A percentile compares a stretch with the other conserved stretches of the same genome.
phyloP scores from a whole-genome alignment of 495 filamentous ascomycete genomes.

The Aspergillus leporis region DNA sequence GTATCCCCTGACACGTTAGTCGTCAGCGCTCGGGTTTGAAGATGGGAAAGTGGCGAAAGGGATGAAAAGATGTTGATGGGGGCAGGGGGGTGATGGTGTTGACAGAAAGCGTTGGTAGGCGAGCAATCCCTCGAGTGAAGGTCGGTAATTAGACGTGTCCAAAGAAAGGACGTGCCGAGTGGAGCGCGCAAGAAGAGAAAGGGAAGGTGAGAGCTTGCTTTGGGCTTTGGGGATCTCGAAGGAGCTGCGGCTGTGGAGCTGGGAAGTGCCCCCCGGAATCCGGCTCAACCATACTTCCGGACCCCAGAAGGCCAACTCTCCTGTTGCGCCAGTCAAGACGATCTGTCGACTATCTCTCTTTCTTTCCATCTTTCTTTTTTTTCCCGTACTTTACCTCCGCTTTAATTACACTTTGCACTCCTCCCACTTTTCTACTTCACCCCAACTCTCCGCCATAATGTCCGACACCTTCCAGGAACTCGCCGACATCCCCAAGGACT shows the following conservation, averaged over 20 bases:
- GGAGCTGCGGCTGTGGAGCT: slow-evolving; percentile 19
- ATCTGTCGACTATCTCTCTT: slow-evolving; percentile 2
- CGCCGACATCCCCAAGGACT: slow-evolving; percentile 79
- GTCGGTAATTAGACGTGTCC: slow-evolving; percentile 18
- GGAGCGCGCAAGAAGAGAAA: slow-evolving; percentile 22
- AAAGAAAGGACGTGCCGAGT: slow-evolving; percentile 17
- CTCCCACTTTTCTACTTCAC: slow-evolving; percentile 5
- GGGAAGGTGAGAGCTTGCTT: slow-evolving; percentile 21
- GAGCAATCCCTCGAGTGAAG: slow-evolving; percentile 10
- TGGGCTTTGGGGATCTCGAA: slow-evolving; percentile 5
- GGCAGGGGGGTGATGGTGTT: slow-evolving; percentile 1
- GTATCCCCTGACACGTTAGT: slow-evolving; percentile 21
- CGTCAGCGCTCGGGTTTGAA: slow-evolving; percentile 14
- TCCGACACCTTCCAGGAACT: slow-evolving; percentile 78
- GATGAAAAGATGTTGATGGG: slow-evolving; percentile 1
- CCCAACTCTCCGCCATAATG: slow-evolving; percentile 43
- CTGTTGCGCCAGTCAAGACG: not conserved
- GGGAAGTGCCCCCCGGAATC: slow-evolving; percentile 10
- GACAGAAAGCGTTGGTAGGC: slow-evolving; percentile 1
- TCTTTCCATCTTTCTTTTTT: slow-evolving; percentile 6
- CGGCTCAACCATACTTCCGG: slow-evolving; percentile 21
- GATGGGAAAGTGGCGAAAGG: slow-evolving; percentile 2
- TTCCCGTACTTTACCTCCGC: not conserved
- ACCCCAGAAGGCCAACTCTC: slow-evolving; percentile 10
- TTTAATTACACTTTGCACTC: not conserved